Base-by-base conservation (phyloP, 2,329 filamentous ascomycete genomes). In the Cordyceps farinosa region DNA sequence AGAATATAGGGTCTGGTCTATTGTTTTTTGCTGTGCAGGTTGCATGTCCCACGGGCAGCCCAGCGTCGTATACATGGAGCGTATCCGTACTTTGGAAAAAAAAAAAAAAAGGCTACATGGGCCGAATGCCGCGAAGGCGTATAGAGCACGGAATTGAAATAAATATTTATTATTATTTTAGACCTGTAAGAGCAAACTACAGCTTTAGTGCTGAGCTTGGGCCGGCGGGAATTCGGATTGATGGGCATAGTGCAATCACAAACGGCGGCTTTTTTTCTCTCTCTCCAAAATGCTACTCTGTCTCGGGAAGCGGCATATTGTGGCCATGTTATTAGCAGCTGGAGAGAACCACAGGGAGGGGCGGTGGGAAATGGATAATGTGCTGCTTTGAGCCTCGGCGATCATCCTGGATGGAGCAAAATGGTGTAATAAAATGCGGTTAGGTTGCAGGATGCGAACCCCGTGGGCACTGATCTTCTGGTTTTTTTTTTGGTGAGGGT, bases 351-450 rank as follows among this genome's bases (percentile, higher is more conserved):
- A 34, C n/a, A 38, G 17, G 30, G 32, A 22, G 15, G 9, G 17
- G 32, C 52, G 15, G 36, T 15, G 22, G 34, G 22, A 22, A 22
- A 22, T 53, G 34, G 22, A 15, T 32, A 15, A 15, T 4, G 27
- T 13, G 22, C 10, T 50, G 47, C 47, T 17, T 22, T 42, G 52
- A 55, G 52, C 52, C 52, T 55, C 52, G 52, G 52, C 52, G 52
- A 42, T 55, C 52, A 29, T 30, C 10, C 8, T 29, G 32, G 11
- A 54, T 54, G 51, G 51, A 54, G 34, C 51, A 45, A 22, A 22
- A 22, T 40, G 38, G 38, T 15, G 36, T 7, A 40, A 15, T 13
- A 3, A 13, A 13, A 9, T 40, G 38, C 38, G 38, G 38, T 40
- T 40, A 40, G 22, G 27, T 22, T 22, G 22, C 22, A 22, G 22